These are phyloP conservation scores for Agrocybe pediades DNA, from an alignment of 768 basidiomycete genomes.

Conservation along the genomic window DNA sequence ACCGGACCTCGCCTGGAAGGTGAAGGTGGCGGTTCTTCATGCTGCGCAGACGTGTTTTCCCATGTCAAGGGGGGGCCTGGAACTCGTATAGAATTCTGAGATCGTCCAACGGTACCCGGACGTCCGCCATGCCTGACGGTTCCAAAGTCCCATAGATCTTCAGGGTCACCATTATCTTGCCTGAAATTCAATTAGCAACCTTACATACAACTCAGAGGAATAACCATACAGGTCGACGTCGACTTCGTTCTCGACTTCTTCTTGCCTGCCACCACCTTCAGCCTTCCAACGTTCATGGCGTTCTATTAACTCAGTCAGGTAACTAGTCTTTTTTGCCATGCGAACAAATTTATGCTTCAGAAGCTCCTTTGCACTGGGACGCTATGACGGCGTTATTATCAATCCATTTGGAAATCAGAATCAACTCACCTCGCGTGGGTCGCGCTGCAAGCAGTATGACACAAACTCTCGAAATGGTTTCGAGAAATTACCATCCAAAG, in stretches of 20 bases:
- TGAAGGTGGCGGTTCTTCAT: constrained; percentile 35
- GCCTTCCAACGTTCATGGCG: constrained; percentile 92
- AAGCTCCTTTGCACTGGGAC: constrained; percentile 92
- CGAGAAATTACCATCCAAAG: constrained; percentile 87
- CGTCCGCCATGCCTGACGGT: constrained; percentile 80
- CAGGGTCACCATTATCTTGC: constrained; percentile 57
- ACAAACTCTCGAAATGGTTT: constrained; percentile 96
- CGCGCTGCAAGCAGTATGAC: constrained; percentile 87
- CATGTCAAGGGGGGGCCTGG: constrained; percentile 76
- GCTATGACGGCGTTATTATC: constrained; percentile 40
- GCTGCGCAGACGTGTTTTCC: constrained; percentile 62
- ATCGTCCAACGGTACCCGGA: constrained; percentile 67
- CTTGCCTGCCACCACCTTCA: constrained; percentile 77
- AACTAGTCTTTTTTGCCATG: constrained; percentile 92
- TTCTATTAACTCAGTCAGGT: constrained; percentile 95
- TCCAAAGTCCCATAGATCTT: constrained; percentile 97
- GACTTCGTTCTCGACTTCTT: constrained; percentile 68
- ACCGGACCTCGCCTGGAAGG: constrained; percentile 21
- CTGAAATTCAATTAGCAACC: constrained; percentile 31
- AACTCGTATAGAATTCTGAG: constrained; percentile 53
- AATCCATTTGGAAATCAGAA: neutral
- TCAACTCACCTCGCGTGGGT: constrained; percentile 80
- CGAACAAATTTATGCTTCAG: constrained; percentile 96
- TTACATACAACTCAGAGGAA: neutral
- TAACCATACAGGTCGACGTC: constrained; percentile 64